Percentiles rank a stretch among this genome's conserved stretches.
phyloP scores from a whole-genome alignment of 2,329 filamentous ascomycete species.

The Blastomyces parvus region DNA sequence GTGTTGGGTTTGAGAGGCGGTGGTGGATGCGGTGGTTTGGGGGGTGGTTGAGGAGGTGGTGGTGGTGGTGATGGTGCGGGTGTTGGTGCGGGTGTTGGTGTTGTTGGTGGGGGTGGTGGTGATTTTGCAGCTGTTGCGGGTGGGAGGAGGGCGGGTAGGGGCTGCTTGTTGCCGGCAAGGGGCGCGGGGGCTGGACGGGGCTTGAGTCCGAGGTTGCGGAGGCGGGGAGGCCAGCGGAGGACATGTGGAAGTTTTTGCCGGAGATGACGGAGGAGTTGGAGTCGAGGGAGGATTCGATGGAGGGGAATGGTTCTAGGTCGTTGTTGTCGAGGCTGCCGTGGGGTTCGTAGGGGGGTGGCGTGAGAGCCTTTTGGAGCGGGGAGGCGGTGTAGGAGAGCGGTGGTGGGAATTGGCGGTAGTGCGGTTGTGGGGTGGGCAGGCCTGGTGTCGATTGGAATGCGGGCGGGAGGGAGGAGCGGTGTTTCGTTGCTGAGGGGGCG shows the following conservation, averaged over 20 bases:
- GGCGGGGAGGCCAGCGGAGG: conserved; percentile 55
- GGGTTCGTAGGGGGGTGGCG: conserved; percentile 63
- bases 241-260: conserved; percentile 63
- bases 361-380: conserved; percentile 80
- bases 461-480: conserved; percentile 54
- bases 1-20: conserved; percentile 43
- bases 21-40: conserved; percentile 35
- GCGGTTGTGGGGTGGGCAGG: conserved; percentile 31
- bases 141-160: conserved; percentile 24
- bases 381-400: conserved; percentile 63
- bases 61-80: conserved; percentile 7
- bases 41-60: conserved; percentile 16
- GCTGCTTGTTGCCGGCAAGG: conserved; percentile 22
- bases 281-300: conserved; percentile 71
- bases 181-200: conserved; percentile 33
- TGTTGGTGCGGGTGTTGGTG: conserved; percentile 37
- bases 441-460: conserved; percentile 43
- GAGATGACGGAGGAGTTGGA: conserved; percentile 35
- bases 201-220: conserved; percentile 60
- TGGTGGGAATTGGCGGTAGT: conserved; percentile 36
- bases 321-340: conserved; percentile 39
- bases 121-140: conserved; percentile 18
- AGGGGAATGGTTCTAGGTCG: conserved; percentile 73
- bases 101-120: conserved; percentile 29
- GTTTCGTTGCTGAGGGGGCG: conserved; percentile 35